A percentile compares a stretch with the other conserved stretches of the same genome.
Evolutionary conservation across 495 filamentous ascomycete species (phyloP).

Genomic region (Parachaetomium inaequale): DNA sequence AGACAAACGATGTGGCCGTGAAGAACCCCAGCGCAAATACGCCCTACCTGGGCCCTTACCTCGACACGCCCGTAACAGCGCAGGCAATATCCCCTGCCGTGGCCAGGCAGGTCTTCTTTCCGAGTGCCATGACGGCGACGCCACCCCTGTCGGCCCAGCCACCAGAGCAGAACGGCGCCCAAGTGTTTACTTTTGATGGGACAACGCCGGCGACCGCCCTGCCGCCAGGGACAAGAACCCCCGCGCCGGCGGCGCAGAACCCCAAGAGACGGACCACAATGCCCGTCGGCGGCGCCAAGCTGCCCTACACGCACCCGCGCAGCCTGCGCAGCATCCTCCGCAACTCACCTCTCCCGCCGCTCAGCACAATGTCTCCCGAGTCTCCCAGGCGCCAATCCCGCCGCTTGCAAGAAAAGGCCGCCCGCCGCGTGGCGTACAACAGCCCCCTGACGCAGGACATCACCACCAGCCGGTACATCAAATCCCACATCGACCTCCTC

Average conservation of each 20-base stretch:
- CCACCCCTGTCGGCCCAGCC: conserved; percentile 48
- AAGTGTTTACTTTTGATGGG: conserved; percentile 40
- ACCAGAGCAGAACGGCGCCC: conserved; percentile 36
- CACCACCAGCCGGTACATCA: conserved; percentile 51
- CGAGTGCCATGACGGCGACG: conserved; percentile 39
- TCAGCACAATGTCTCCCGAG: conserved; percentile 41
- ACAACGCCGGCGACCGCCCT: conserved; percentile 9
- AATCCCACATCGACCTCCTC: conserved; percentile 54
- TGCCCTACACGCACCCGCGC: conserved; percentile 64
- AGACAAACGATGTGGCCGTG: conserved; percentile 35
- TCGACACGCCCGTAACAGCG: conserved; percentile 46
- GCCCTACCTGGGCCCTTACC: conserved; percentile 40
- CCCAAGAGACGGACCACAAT: conserved; percentile 41
- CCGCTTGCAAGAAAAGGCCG: conserved; percentile 47
- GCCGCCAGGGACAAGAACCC: conserved; percentile 12
- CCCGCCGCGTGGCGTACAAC: conserved; percentile 51
- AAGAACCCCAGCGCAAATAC: conserved; percentile 35
- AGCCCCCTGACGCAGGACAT: conserved; percentile 53
- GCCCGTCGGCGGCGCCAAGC: conserved; percentile 22
- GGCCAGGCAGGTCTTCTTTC: conserved; percentile 14
- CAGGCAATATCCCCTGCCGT: conserved; percentile 43
- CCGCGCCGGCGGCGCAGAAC: conserved; percentile 28
- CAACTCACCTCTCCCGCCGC: conserved; percentile 64
- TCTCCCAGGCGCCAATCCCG: conserved; percentile 47
- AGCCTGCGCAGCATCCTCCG: conserved; percentile 70